A percentile compares a stretch with the other conserved stretches of the same genome.
phyloP scores from a whole-genome alignment of 306 rosid genomes.

The Castanea sativa region DNA sequence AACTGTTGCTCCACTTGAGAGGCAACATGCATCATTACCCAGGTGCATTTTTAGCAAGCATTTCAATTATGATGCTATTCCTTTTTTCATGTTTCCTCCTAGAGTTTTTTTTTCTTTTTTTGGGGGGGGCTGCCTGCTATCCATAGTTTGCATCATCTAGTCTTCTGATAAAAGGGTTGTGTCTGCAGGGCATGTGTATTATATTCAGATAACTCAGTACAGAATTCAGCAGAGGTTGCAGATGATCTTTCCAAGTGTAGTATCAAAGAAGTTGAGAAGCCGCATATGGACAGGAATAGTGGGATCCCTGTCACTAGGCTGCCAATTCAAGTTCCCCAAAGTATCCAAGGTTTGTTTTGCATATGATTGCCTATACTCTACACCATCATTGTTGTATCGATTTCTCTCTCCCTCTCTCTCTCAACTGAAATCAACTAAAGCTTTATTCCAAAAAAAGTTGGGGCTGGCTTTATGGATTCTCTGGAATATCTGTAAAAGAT shows the following conservation, averaged over 20 bases:
- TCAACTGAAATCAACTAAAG: neutral
- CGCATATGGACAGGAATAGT: slow-evolving; percentile 54
- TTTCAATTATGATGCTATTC: neutral
- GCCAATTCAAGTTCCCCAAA: slow-evolving; percentile 81
- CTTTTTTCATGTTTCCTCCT: slow-evolving; percentile 4
- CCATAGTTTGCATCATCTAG: slow-evolving; percentile 1
- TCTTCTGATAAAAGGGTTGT: slow-evolving; percentile 32
- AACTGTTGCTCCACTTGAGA: slow-evolving; percentile 77
- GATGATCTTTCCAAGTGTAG: slow-evolving; percentile 79
- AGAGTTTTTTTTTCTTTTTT: slow-evolving; percentile 3
- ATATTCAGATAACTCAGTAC: slow-evolving; percentile 64
- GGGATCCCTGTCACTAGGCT: slow-evolving; percentile 56
- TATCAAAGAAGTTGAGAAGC: slow-evolving; percentile 81
- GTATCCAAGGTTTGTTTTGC: slow-evolving; percentile 62
- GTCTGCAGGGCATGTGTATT: slow-evolving; percentile 69
- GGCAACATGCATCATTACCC: slow-evolving; percentile 96
- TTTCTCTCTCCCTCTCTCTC: slow-evolving; percentile 1
- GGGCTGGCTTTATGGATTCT: neutral
- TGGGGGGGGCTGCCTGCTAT: neutral
- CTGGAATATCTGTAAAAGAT: neutral
- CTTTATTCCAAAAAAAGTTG: neutral
- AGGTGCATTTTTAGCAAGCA: slow-evolving; percentile 44
- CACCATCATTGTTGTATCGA: neutral
- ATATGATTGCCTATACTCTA: neutral
- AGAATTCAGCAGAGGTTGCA: slow-evolving; percentile 58